Percentiles rank a stretch among this genome's conserved stretches.
Conservation (phyloP, 2,329 filamentous ascomycete species). For the Westerdykella aurantiaca region DNA sequence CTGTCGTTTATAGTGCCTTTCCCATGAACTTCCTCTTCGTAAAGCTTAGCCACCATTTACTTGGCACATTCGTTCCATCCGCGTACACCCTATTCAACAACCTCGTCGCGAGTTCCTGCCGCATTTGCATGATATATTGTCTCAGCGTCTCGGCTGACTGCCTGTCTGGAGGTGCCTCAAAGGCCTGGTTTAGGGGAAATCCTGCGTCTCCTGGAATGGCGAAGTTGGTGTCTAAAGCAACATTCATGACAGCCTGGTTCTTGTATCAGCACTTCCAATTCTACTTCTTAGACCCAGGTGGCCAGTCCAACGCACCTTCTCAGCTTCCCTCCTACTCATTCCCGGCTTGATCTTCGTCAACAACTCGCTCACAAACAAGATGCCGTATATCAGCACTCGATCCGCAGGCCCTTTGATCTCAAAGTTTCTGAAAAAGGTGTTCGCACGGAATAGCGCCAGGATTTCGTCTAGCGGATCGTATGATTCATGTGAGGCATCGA, state of each 20-base stretch:
- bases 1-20: slow-evolving; percentile 53
- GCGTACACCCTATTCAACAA: slow-evolving; percentile 83
- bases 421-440: slow-evolving; percentile 99
- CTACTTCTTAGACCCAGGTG: background rate
- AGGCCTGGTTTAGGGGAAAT: slow-evolving; percentile 94
- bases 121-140: slow-evolving; percentile 85
- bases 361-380: slow-evolving; percentile 88
- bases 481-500: slow-evolving; percentile 80
- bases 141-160: slow-evolving; percentile 84
- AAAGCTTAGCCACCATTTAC: slow-evolving; percentile 94
- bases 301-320: slow-evolving; percentile 48
- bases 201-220: slow-evolving; percentile 87
- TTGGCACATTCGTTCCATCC: slow-evolving; percentile 60
- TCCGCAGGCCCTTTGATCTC: slow-evolving; percentile 97
- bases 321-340: slow-evolving; percentile 60
- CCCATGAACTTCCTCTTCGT: slow-evolving; percentile 99
- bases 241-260: slow-evolving; percentile 71
- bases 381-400: slow-evolving; percentile 91
- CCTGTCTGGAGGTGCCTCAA: slow-evolving; percentile 78
- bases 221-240: slow-evolving; percentile 89
- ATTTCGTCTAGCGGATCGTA: slow-evolving; percentile 97
- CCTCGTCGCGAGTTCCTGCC: slow-evolving; percentile 81
- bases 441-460: slow-evolving; percentile 86
- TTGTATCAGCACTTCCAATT: slow-evolving; percentile 1
- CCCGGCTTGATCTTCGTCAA: slow-evolving; percentile 77